Evolutionary conservation across 2,329 filamentous ascomycete genomes (phyloP).

Genomic region (Ophiostoma quercus): DNA sequence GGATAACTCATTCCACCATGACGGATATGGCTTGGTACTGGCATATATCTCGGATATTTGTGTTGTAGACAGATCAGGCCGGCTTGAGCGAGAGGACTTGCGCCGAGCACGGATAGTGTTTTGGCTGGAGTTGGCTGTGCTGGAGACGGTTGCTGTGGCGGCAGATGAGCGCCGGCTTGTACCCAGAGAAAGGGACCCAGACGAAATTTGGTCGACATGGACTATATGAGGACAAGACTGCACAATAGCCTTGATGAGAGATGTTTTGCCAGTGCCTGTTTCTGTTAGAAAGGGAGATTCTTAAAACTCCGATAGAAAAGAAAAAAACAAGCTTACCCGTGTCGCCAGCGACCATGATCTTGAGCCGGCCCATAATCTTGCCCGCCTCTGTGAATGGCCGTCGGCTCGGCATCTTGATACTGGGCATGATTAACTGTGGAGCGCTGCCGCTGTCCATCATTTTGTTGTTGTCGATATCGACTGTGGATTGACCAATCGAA

Average conservation of each 20-base stretch:
- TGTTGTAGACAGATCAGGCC: conserved; percentile 33
- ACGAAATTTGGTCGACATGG: conserved; percentile 68
- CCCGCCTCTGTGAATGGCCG: conserved; percentile 86
- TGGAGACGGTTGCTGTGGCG: conserved; percentile 19
- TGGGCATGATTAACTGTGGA: conserved; percentile 95
- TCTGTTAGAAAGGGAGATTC: not conserved
- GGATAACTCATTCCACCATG: conserved; percentile 82
- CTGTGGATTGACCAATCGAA: conserved; percentile 13
- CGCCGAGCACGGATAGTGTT: conserved; percentile 26
- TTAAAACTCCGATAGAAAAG: not conserved
- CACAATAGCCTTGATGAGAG: conserved; percentile 80
- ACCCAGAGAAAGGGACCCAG: conserved; percentile 23
- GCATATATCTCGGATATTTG: conserved; percentile 64
- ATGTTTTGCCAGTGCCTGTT: conserved; percentile 78
- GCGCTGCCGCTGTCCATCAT: conserved; percentile 47
- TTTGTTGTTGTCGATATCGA: conserved; percentile 29
- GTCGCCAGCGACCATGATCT: conserved; percentile 79
- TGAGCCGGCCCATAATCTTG: conserved; percentile 76
- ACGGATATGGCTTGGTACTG: conserved; percentile 77
- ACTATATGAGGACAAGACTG: conserved; percentile 88
- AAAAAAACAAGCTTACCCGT: not conserved
- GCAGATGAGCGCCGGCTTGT: conserved; percentile 26
- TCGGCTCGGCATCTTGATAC: conserved; percentile 81
- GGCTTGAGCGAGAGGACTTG: conserved; percentile 19
- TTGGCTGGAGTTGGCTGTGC: conserved; percentile 21